Evolutionary conservation across 352 stramenopile species (phyloP).

Genomic region (Globisporangium viniferum): DNA sequence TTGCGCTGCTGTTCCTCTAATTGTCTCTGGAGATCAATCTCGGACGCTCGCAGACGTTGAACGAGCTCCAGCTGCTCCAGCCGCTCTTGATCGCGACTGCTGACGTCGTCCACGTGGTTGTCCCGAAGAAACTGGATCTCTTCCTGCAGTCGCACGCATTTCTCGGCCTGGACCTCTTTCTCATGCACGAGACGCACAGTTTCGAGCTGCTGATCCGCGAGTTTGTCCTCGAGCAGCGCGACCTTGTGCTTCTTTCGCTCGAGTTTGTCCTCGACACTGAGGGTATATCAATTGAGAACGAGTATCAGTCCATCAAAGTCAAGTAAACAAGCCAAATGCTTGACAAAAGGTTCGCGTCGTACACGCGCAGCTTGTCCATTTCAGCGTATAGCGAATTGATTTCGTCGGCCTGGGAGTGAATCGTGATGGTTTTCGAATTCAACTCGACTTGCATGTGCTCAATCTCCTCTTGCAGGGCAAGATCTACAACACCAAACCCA

Average conservation of each 20-base stretch:
- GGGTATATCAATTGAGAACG: too few species aligned
- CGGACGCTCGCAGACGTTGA: constrained; percentile 39
- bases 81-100: constrained; percentile 53
- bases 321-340: too few species aligned
- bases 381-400: constrained; percentile 55
- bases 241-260: constrained; percentile 37
- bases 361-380: constrained; percentile 52
- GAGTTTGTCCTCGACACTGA: constrained; percentile 34
- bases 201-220: constrained; percentile 39
- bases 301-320: background rate
- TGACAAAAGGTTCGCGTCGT: background rate
- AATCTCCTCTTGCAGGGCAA: constrained; percentile 49
- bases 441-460: constrained; percentile 55
- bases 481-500: constrained; percentile 16
- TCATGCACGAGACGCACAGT: constrained; percentile 51
- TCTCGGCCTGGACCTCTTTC: constrained; percentile 41
- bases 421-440: constrained; percentile 46
- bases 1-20: constrained; percentile 63
- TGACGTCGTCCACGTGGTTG: constrained; percentile 41
- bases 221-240: constrained; percentile 23
- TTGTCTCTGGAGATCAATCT: constrained; percentile 48
- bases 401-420: constrained; percentile 60
- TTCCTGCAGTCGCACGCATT: constrained; percentile 39
- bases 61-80: constrained; percentile 58
- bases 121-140: constrained; percentile 60